Evolutionary conservation across 2,329 filamentous ascomycete genomes (phyloP).

Genomic region (Paraconiothyrium sp.): DNA sequence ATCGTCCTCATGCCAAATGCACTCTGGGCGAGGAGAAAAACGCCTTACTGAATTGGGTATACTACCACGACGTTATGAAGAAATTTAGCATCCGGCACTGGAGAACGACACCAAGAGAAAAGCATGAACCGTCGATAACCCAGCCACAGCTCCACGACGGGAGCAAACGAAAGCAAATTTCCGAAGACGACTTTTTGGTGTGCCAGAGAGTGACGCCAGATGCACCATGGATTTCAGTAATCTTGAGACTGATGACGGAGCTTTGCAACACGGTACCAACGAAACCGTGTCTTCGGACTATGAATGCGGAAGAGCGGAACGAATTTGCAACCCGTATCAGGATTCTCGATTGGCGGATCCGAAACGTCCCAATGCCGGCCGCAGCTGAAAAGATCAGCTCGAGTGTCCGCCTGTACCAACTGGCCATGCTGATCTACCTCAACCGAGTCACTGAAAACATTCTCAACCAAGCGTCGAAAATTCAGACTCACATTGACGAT

Average conservation of each 20-base stretch:
- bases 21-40: slow-evolving; percentile 9
- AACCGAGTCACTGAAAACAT: slow-evolving; percentile 20
- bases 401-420: slow-evolving; percentile 21
- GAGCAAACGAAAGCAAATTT: background rate
- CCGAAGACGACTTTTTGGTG: background rate
- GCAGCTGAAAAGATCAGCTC: background rate
- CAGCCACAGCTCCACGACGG: background rate
- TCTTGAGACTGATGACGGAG: slow-evolving; percentile 21
- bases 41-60: slow-evolving; percentile 29
- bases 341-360: slow-evolving; percentile 24
- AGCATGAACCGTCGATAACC: background rate
- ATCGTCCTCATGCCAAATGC: background rate
- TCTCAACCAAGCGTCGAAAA: slow-evolving; percentile 18
- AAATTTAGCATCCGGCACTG: slow-evolving; percentile 26
- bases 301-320: slow-evolving; percentile 11
- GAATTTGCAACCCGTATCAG: slow-evolving; percentile 19
- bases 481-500: slow-evolving; percentile 17
- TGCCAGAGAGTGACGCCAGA: background rate
- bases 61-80: slow-evolving; percentile 30
- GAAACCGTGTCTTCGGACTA: slow-evolving; percentile 3
- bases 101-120: slow-evolving; percentile 8
- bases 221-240: slow-evolving; percentile 1
- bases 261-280: slow-evolving; percentile 19
- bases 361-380: slow-evolving; percentile 15
- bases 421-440: slow-evolving; percentile 28